Percentiles rank a stretch among this genome's conserved stretches.
These are phyloP conservation scores for Trichoderma sp. DNA, from an alignment of 2,329 filamentous ascomycete genomes.

Conservation along the genomic window DNA sequence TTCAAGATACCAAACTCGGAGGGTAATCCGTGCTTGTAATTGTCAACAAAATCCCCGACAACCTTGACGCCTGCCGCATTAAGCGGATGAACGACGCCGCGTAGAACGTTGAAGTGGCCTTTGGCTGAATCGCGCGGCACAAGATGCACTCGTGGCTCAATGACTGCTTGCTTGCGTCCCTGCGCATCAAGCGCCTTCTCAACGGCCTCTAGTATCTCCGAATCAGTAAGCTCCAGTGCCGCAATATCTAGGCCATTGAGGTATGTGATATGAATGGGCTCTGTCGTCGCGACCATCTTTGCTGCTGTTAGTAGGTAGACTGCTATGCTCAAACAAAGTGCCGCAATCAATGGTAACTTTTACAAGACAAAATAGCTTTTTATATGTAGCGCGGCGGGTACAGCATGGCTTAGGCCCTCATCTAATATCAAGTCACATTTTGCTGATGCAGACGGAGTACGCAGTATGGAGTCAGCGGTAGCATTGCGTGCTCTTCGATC, in stretches of 20 bases:
- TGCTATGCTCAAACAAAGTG: not conserved
- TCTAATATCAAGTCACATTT: no score
- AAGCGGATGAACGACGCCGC: not conserved
- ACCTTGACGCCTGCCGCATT: not conserved
- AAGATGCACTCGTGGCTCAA: not conserved
- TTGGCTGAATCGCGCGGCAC: conserved; percentile 4
- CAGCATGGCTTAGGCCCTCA: no score
- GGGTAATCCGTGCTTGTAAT: conserved; percentile 5
- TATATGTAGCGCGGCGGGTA: not conserved
- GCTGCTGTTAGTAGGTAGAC: not conserved
- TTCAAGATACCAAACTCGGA: conserved; percentile 17
- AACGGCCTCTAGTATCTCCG: not conserved
- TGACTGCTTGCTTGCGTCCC: not conserved
- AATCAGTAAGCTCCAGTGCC: not conserved
- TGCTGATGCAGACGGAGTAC: no score
- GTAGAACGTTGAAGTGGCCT: not conserved
- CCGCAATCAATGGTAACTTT: no score
- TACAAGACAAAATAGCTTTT: not conserved
- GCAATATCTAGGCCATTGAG: not conserved
- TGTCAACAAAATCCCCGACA: conserved; percentile 1
- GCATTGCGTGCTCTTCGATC: no score
- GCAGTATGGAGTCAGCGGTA: no score
- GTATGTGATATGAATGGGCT: not conserved
- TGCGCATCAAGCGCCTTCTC: conserved; percentile 5
- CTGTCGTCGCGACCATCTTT: not conserved